Conservation (phyloP, 2,329 filamentous ascomycete species). For the Fusarium sp. region DNA sequence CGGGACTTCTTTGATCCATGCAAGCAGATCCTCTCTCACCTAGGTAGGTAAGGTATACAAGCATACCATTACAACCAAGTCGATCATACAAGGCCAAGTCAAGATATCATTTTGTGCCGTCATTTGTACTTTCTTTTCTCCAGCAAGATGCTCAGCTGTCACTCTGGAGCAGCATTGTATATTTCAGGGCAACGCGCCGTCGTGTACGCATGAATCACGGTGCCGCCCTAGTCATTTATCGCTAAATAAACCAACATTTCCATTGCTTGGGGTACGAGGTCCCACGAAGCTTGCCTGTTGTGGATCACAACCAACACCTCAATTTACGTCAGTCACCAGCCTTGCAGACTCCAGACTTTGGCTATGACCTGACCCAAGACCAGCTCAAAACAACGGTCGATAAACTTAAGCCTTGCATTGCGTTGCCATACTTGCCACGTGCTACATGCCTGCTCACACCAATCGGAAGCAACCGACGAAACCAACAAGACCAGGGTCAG, state of each 20-base stretch:
- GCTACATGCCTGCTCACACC: conserved; percentile 32
- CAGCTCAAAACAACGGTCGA: conserved; percentile 41
- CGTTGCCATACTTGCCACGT: conserved; percentile 35
- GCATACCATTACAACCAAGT: neutral
- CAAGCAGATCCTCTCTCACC: neutral
- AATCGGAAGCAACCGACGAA: conserved; percentile 35
- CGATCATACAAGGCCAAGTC: neutral
- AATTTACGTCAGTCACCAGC: conserved; percentile 23
- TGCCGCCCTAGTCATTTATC: conserved; percentile 11
- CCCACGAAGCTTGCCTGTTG: conserved; percentile 6
- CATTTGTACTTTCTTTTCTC: conserved; percentile 9
- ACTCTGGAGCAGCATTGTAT: conserved; percentile 14
- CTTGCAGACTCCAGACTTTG: conserved; percentile 18
- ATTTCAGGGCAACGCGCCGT: conserved; percentile 14
- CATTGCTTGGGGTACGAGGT: conserved; percentile 12
- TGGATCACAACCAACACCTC: conserved; percentile 12
- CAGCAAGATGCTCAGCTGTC: conserved; percentile 13
- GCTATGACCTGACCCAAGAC: conserved; percentile 43
- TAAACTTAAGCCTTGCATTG: conserved; percentile 27
- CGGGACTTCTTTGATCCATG: neutral
- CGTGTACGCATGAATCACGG: conserved; percentile 4
- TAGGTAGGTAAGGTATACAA: too few species aligned
- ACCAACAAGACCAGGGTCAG: conserved; percentile 2
- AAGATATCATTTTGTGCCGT: conserved; percentile 6
- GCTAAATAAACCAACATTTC: conserved; percentile 15